phyloP scores from a whole-genome alignment of 345 rosid genomes.

The Hibiscus syriacus region DNA sequence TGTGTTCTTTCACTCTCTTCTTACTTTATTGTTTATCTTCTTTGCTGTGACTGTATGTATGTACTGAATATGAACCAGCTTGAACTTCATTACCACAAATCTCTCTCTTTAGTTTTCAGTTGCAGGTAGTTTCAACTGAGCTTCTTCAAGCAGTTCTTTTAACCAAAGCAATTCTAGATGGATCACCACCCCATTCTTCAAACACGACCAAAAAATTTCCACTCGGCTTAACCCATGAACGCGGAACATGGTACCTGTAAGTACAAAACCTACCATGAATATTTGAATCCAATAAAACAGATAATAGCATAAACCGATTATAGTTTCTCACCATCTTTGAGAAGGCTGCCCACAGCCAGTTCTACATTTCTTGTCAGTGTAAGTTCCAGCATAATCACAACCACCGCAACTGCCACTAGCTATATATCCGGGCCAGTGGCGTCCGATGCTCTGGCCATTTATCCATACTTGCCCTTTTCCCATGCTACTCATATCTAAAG shows the following conservation, averaged over 20 bases:
- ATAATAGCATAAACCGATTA: not conserved
- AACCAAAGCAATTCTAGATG: constrained; percentile 57
- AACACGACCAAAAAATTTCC: constrained; percentile 71
- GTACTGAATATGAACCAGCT: constrained; percentile 11
- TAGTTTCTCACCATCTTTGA: constrained; percentile 55
- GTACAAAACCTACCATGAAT: not conserved
- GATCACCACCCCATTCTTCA: constrained; percentile 91
- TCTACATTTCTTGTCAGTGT: constrained; percentile 40
- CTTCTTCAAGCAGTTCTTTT: constrained; percentile 46
- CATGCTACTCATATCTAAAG: constrained; percentile 78
- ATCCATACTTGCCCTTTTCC: constrained; percentile 86
- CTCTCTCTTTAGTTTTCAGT: constrained; percentile 15
- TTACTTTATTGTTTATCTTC: not conserved
- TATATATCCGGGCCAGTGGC: constrained; percentile 66
- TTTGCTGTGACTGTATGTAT: constrained; percentile 2
- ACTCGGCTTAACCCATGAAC: constrained; percentile 64
- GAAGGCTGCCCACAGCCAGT: constrained; percentile 69
- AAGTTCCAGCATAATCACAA: constrained; percentile 66
- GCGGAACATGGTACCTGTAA: constrained; percentile 83
- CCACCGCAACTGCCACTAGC: constrained; percentile 63
- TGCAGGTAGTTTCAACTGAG: constrained; percentile 50
- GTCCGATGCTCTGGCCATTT: constrained; percentile 74
- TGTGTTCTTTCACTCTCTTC: not conserved
- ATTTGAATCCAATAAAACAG: not conserved
- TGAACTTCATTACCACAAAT: not conserved